phyloP scores from a whole-genome alignment of 1,284 basidiomycete species.

The Trametes hirsuta region DNA sequence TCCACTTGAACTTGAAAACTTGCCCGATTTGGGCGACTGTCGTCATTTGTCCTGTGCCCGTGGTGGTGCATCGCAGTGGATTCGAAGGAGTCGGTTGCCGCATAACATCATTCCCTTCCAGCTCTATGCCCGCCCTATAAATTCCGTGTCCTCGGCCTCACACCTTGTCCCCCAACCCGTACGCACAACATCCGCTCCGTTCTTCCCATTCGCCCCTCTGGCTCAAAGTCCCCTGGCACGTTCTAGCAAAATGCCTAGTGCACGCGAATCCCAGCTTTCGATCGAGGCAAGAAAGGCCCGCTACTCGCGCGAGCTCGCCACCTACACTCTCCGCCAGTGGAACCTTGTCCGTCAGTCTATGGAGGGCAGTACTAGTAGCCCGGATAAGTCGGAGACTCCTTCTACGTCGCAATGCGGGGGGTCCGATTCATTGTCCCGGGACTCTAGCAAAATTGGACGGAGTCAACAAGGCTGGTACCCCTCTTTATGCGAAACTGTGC shows the following conservation, averaged over 20 bases:
- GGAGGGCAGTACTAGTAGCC: conserved; percentile 19
- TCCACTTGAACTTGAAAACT: conserved; percentile 24
- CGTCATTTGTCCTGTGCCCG: conserved; percentile 24
- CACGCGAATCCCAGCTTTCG: conserved; percentile 21
- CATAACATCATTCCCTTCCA: conserved; percentile 25
- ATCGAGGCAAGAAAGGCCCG: conserved; percentile 51
- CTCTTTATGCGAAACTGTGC: background rate
- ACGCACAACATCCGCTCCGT: background rate
- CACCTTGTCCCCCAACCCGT: background rate
- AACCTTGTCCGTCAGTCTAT: conserved; percentile 38
- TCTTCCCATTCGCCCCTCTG: background rate
- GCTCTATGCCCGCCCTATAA: conserved; percentile 6
- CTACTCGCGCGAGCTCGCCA: conserved; percentile 62
- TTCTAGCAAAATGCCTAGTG: conserved; percentile 26
- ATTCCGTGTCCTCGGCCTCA: background rate
- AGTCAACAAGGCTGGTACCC: conserved; percentile 27
- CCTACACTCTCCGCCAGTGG: conserved; percentile 62
- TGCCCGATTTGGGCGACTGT: conserved; percentile 26
- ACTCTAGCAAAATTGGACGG: conserved; percentile 14
- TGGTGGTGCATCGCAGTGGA: conserved; percentile 27
- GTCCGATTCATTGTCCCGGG: conserved; percentile 6
- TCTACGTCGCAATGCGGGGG: conserved; percentile 7
- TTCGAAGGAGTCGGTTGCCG: conserved; percentile 24
- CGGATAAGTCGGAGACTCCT: conserved; percentile 13
- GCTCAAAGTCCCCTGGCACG: background rate